Conservation (phyloP, 306 rosid species). For the Trifolium fragiferum region DNA sequence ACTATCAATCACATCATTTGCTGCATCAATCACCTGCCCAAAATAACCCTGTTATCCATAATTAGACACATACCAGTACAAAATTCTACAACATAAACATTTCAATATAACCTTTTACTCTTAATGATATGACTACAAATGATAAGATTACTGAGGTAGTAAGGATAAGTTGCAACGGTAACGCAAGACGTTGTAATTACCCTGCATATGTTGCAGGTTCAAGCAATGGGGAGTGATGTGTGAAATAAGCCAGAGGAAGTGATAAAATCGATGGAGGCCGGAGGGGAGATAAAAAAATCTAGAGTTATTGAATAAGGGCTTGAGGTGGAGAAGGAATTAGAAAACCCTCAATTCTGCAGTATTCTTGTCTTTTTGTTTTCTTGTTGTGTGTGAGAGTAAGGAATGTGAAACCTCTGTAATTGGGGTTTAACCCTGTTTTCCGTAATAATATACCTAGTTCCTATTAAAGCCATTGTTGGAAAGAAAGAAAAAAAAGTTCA, state of each 20-base stretch:
- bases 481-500: conserved; percentile 10
- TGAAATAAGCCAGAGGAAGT: background rate
- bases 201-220: background rate
- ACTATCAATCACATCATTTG: conserved; percentile 79
- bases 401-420: background rate
- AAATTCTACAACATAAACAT: conserved; percentile 25
- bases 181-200: background rate
- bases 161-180: background rate
- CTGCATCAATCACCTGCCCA: conserved; percentile 82
- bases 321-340: background rate
- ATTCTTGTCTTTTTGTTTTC: background rate
- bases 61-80: conserved; percentile 22
- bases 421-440: background rate
- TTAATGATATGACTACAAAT: conserved; percentile 7
- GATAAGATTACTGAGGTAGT: conserved; percentile 4
- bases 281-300: background rate
- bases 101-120: conserved; percentile 1
- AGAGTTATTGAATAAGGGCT: conserved; percentile 4
- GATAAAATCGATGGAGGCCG: background rate
- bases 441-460: background rate
- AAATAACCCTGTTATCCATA: conserved; percentile 22
- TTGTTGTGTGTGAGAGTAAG: background rate
- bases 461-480: background rate
- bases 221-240: background rate
- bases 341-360: conserved; percentile 7